Base-by-base conservation (phyloP, 805 yeast genomes). In the Spathaspora girioi region DNA sequence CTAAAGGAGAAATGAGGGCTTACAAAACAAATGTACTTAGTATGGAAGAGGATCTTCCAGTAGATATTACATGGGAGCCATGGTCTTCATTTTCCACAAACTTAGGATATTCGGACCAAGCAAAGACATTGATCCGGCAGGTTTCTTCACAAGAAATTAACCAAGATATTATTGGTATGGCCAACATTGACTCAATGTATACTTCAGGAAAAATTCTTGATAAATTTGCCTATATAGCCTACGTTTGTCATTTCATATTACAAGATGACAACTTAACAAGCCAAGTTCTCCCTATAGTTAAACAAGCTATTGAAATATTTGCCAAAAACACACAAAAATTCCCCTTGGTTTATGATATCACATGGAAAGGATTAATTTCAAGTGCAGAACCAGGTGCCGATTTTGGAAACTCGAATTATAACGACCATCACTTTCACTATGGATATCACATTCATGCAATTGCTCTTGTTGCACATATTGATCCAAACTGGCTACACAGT, bases 131-230 rank as follows among this genome's bases (percentile, higher is more conserved):
- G 29, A 78, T 87, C 32, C 65, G 70, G 10, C 58, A 63, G 18
- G 80, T 80, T 1, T 86, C 88, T 2, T 62, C 59, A n/a, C 54
- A 65, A 5, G 94, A 87, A 58, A 65, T 79, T 9, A 60, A 75
- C 27, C 80, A 74, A 48, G 88, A 86, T 54, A 77, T 86, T 35
- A 68, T 69, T 3, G 78, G 76, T 15, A 79, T 77, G 66, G 78
- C 86, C n/a, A 71, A 86, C 59, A 71, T 85, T 10, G 89, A 89
- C 55, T 89, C 97, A 0, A 92, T 92, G 88, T 93, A 93, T 69
- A 83, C 89, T 18, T 80, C 96, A 1, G 99, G 98, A 11, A 93
- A 94, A 65, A 77, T 83, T 26, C 71, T 92, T 47, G 97, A 91
- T 58, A 94, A 92, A 69, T 94, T 88, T 68, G 97, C 98, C 0